Percentiles rank a stretch among this genome's conserved stretches.
phyloP scores from a whole-genome alignment of 768 basidiomycete genomes.

The Tricholoma matsutake region DNA sequence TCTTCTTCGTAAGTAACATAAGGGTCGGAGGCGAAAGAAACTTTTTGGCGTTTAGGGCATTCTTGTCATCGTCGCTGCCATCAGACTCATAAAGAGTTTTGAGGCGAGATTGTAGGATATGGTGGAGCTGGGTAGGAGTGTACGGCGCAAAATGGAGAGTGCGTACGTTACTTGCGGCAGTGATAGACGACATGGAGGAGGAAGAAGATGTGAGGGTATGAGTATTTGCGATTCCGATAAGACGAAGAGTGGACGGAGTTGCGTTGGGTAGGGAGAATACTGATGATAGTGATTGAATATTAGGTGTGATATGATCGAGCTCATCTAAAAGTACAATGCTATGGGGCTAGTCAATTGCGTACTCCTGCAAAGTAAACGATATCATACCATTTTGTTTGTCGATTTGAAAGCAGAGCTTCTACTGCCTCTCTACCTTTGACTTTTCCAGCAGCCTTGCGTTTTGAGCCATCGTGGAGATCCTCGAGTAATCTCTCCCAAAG shows the following conservation, averaged over 20 bases:
- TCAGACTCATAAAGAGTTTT: constrained; percentile 42
- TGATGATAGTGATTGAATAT: constrained; percentile 51
- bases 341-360: constrained; percentile 13
- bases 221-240: constrained; percentile 87
- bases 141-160: constrained; percentile 85
- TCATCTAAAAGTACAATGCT: constrained; percentile 85
- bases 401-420: constrained; percentile 39
- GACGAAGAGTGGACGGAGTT: constrained; percentile 50
- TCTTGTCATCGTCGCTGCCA: constrained; percentile 22
- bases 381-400: constrained; percentile 51
- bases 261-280: constrained; percentile 68
- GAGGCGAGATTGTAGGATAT: constrained; percentile 66
- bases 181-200: constrained; percentile 30
- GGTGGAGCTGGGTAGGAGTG: constrained; percentile 63
- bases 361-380: constrained; percentile 1
- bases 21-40: constrained; percentile 65
- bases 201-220: constrained; percentile 73
- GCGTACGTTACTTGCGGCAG: constrained; percentile 39
- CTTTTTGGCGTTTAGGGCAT: constrained; percentile 36
- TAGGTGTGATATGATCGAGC: constrained; percentile 75
- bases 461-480: constrained; percentile 40
- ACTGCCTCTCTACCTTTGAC: constrained; percentile 47
- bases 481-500: constrained; percentile 70
- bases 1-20: constrained; percentile 72
- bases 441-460: constrained; percentile 33